phyloP scores from a whole-genome alignment of 805 yeast genomes.

The Huiozyma sinensis region DNA sequence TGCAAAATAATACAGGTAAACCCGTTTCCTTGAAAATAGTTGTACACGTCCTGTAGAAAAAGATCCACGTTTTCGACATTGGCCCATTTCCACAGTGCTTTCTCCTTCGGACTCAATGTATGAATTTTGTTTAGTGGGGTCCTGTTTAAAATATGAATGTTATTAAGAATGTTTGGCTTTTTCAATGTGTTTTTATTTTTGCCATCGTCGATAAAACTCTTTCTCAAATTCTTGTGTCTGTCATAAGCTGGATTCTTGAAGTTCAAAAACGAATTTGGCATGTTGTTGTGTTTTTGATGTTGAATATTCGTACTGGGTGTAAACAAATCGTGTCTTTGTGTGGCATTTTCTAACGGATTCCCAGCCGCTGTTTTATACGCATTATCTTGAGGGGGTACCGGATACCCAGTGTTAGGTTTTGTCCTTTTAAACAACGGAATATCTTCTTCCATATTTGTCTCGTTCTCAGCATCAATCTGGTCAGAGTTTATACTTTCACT shows the following conservation, averaged over 20 bases:
- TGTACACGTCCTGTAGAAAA: slow-evolving; percentile 73
- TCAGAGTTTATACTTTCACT: slow-evolving; percentile 28
- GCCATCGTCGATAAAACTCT: slow-evolving; percentile 1
- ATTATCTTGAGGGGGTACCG: too few relatives aligned
- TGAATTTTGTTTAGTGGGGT: slow-evolving; percentile 27
- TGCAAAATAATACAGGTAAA: slow-evolving; percentile 63
- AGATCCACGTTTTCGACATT: slow-evolving; percentile 86
- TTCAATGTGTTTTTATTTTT: slow-evolving; percentile 1
- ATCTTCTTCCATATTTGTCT: slow-evolving; percentile 5
- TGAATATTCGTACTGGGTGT: too few relatives aligned
- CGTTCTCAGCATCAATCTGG: background rate
- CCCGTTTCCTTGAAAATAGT: slow-evolving; percentile 80
- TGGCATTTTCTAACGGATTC: background rate
- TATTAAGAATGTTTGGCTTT: slow-evolving; percentile 17
- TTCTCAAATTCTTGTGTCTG: background rate
- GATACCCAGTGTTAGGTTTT: too few relatives aligned
- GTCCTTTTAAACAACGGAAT: slow-evolving; percentile 4
- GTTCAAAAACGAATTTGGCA: too few relatives aligned
- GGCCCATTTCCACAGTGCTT: slow-evolving; percentile 94
- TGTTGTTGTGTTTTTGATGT: too few relatives aligned
- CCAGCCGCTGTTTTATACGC: too few relatives aligned
- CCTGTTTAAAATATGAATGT: slow-evolving; percentile 17
- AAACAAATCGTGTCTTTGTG: background rate
- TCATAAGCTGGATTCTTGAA: too few relatives aligned
- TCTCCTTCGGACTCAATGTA: slow-evolving; percentile 50